phyloP scores from a whole-genome alignment of 2,329 filamentous ascomycete genomes.

The Sporothrix variecibatus region DNA sequence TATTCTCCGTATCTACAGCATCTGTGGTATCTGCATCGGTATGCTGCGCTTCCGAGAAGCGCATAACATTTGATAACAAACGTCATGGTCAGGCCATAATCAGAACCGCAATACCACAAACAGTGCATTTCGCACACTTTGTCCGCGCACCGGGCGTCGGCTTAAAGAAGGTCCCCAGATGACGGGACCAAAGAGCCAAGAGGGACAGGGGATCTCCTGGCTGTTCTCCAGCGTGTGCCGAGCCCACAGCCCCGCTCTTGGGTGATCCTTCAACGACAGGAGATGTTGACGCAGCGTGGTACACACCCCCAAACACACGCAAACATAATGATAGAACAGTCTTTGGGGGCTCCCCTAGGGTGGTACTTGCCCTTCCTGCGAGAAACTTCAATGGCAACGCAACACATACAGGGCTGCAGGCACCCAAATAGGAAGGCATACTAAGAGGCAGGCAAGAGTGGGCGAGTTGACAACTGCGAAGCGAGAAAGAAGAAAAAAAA shows the following conservation, averaged over 20 bases:
- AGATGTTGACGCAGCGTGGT: not conserved
- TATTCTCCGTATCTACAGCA: not conserved
- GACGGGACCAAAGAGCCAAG: not conserved
- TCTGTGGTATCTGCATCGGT: not conserved
- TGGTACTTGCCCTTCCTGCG: not conserved
- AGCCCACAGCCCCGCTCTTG: not conserved
- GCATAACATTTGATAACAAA: not conserved
- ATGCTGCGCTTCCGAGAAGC: not conserved
- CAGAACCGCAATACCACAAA: not conserved
- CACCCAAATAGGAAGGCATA: not conserved
- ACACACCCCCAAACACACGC: not conserved
- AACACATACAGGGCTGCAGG: not conserved
- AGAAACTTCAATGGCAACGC: not conserved
- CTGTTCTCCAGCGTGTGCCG: not conserved
- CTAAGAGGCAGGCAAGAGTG: not conserved
- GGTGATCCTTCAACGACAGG: not conserved
- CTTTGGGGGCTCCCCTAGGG: not conserved
- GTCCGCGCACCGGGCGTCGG: constrained; percentile 8
- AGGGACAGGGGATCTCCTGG: not conserved
- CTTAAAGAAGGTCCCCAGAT: not conserved
- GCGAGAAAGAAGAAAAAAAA: not conserved
- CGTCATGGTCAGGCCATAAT: not conserved
- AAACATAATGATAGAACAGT: not conserved
- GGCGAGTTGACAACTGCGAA: not conserved
- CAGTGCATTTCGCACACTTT: not conserved